Conservation (phyloP, 805 yeast genomes). For the Aciculoconidium aculeatum region DNA sequence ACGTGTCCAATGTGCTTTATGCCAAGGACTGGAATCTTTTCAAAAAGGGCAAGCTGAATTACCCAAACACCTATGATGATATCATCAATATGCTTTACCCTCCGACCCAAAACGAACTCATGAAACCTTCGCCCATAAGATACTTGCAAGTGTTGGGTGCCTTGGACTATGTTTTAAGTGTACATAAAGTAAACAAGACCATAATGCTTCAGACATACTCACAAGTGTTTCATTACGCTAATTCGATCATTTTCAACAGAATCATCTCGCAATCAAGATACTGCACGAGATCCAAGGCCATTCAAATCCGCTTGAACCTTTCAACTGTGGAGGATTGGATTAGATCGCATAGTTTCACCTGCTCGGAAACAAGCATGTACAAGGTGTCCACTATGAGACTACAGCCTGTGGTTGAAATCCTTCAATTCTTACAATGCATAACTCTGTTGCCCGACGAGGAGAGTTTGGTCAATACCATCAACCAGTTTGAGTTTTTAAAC, state of each 20-base stretch:
- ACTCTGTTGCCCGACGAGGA: conserved; percentile 66
- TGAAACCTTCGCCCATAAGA: conserved; percentile 84
- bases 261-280: conserved; percentile 63
- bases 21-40: conserved; percentile 60
- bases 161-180: conserved; percentile 72
- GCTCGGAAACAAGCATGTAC: conserved; percentile 31
- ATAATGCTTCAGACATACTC: conserved; percentile 75
- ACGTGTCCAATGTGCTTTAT: conserved; percentile 67
- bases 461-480: conserved; percentile 47
- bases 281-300: conserved; percentile 75
- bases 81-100: conserved; percentile 75
- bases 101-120: conserved; percentile 72
- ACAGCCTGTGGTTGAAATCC: conserved; percentile 66
- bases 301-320: conserved; percentile 82
- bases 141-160: conserved; percentile 87
- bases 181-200: conserved; percentile 75
- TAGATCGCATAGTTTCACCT: conserved; percentile 51
- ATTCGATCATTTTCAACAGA: conserved; percentile 66
- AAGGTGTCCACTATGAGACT: conserved; percentile 63
- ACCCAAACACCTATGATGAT: conserved; percentile 59
- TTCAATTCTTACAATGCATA: conserved; percentile 89
- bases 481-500: conserved; percentile 52
- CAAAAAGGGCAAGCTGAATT: conserved; percentile 35
- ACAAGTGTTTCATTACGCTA: conserved; percentile 72
- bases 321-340: conserved; percentile 94